Evolutionary conservation across 1,284 basidiomycete species (phyloP), one percentile per base, ranked within the genome.

Genomic region (Cutaneotrichosporon dermatis): DNA sequence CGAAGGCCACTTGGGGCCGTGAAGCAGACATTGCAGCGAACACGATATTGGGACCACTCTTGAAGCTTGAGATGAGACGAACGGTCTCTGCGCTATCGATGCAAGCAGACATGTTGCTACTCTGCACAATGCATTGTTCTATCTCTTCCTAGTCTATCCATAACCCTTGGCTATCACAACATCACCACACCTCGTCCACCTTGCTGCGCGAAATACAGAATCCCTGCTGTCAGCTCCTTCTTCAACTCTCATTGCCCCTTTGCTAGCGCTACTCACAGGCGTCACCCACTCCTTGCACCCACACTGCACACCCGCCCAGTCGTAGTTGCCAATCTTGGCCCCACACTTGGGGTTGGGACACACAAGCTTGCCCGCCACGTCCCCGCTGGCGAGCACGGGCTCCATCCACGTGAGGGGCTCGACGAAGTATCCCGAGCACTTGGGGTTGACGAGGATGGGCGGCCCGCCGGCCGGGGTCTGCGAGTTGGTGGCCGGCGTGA

Each of bases 391-490:
- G 7, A 97, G 81, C 66, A 87, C 83, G 3, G 86, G 82, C 58
- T 90, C 86, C 95, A 99, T 99, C 95, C 95, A 99, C 68, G 87
- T 88, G 83, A 96, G 87, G 85, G 94, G 93, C 76, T 99, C 95
- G 52, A 97, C 86, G 76, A 97, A 98, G 79, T 98, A 98, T 6
- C 92, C 91, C 2, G 92, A 94, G 77, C 93, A 98, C 69, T 87
- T 86, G 4, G 85, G 79, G 74, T 88, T 89, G 51, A 80, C 80
- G 49, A 91, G 77, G 57, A 89, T 88, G 4, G 89, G 88, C 3
- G 85, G 82, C 55, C 84, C 86, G 25, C 36, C 45, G 3, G 45
- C 16, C 12, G 34, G 48, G 25, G 25, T 25, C 25, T 25, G 25
- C 25, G 25, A 25, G 25, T 25, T 25, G 16, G 37, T 15, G 9